Conservation (phyloP, 306 rosid genomes). For the Cucumis cinereus region DNA sequence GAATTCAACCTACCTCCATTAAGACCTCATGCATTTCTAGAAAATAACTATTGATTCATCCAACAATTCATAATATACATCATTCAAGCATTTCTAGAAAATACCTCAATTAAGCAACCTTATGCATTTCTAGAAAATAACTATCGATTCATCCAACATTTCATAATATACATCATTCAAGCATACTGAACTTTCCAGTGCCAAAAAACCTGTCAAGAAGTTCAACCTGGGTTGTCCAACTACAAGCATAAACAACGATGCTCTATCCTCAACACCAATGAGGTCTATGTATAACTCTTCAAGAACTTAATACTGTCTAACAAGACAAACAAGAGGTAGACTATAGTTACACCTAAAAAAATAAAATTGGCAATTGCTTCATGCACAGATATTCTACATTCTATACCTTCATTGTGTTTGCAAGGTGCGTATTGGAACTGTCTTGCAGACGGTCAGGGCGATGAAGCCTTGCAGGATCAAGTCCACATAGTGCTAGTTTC, state of each 20-base stretch:
- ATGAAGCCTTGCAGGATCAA: slow-evolving; percentile 65
- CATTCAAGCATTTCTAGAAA: neutral
- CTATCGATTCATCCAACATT: neutral
- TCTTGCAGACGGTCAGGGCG: slow-evolving; percentile 84
- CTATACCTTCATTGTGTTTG: slow-evolving; percentile 67
- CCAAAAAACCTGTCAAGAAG: neutral
- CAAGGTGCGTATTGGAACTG: slow-evolving; percentile 42
- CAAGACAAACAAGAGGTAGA: neutral
- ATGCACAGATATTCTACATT: neutral
- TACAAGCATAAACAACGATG: neutral
- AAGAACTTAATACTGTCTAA: neutral
- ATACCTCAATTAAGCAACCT: neutral
- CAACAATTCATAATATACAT: neutral
- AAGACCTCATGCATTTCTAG: neutral
- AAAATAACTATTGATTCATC: neutral
- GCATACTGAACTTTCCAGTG: neutral
- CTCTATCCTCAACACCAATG: neutral
- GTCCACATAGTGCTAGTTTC: slow-evolving; percentile 76
- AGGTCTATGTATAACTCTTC: neutral
- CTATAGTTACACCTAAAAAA: neutral
- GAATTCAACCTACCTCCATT: neutral
- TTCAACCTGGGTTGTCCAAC: neutral
- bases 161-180: neutral
- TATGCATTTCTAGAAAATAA: neutral
- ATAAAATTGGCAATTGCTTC: neutral